phyloP scores from a whole-genome alignment of 108 stramenopile species.

The Cyclotella atomus region DNA sequence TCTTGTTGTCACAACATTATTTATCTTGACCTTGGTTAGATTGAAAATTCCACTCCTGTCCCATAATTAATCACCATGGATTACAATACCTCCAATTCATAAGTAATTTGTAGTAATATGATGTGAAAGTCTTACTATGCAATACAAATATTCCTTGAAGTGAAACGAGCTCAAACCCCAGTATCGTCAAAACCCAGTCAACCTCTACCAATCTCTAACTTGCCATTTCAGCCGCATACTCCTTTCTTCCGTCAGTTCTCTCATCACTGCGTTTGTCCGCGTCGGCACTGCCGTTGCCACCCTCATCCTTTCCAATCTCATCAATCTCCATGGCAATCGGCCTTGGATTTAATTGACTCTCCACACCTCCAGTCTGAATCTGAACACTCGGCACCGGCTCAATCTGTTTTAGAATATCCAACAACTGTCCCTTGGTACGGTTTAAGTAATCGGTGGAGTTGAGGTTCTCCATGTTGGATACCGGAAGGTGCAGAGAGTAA shows the following conservation, averaged over 20 bases:
- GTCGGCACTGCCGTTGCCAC: constrained; percentile 48
- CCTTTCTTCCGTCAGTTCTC: constrained; percentile 56
- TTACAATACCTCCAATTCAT: no score
- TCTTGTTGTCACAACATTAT: no score
- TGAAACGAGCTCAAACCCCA: no score
- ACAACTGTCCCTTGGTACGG: constrained; percentile 80
- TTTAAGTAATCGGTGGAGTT: constrained; percentile 92
- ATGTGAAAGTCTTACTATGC: no score
- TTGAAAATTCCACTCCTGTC: no score
- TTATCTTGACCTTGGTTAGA: no score
- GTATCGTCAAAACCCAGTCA: neutral
- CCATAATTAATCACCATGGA: no score
- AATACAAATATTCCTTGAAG: no score
- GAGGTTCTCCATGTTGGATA: constrained; percentile 97
- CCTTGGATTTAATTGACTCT: constrained; percentile 76
- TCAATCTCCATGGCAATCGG: constrained; percentile 71
- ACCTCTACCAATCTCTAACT: neutral
- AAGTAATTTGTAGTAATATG: no score
- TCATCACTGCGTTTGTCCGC: constrained; percentile 45
- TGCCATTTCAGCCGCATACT: constrained; percentile 70
- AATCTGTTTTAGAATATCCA: constrained; percentile 76
- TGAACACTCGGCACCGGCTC: constrained; percentile 86
- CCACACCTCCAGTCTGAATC: constrained; percentile 86
- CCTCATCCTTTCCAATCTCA: constrained; percentile 21
- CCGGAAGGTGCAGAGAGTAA: constrained; percentile 95